These are phyloP conservation scores for Vicia faba DNA, from an alignment of 306 rosid genomes.

Conservation along the genomic window DNA sequence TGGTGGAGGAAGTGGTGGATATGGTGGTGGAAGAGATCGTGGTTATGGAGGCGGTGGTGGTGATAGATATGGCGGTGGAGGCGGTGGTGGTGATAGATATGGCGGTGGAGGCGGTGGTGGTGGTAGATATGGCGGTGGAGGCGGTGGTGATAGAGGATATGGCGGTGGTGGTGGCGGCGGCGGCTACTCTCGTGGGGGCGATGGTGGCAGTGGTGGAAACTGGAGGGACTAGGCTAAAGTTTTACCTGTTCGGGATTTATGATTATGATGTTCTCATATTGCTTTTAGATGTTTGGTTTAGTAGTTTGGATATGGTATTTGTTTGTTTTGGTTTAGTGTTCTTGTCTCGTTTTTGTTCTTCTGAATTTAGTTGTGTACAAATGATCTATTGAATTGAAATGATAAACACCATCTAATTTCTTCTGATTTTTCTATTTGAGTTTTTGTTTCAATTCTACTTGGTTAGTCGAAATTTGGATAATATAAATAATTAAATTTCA, in stretches of 20 bases:
- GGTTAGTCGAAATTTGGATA: no score
- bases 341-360: conserved; percentile 10
- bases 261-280: neutral
- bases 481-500: no score
- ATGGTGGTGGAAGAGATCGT: neutral
- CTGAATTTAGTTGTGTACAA: conserved; percentile 28
- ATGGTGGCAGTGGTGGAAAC: conserved; percentile 37
- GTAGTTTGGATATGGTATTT: neutral
- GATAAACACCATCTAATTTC: neutral
- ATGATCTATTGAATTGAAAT: conserved; percentile 13
- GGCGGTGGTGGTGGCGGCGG: conserved; percentile 5
- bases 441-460: no score
- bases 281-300: neutral
- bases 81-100: neutral
- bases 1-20: neutral
- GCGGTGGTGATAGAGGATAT: conserved; percentile 32
- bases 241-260: neutral
- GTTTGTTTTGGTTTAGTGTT: neutral
- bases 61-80: neutral
- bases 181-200: conserved; percentile 52
- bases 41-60: neutral
- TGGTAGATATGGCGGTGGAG: conserved; percentile 2
- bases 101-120: conserved; percentile 1
- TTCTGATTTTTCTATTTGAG: neutral
- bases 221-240: conserved; percentile 56